phyloP scores from a whole-genome alignment of 352 stramenopile genomes.

The Phytophthora pinifolia region DNA sequence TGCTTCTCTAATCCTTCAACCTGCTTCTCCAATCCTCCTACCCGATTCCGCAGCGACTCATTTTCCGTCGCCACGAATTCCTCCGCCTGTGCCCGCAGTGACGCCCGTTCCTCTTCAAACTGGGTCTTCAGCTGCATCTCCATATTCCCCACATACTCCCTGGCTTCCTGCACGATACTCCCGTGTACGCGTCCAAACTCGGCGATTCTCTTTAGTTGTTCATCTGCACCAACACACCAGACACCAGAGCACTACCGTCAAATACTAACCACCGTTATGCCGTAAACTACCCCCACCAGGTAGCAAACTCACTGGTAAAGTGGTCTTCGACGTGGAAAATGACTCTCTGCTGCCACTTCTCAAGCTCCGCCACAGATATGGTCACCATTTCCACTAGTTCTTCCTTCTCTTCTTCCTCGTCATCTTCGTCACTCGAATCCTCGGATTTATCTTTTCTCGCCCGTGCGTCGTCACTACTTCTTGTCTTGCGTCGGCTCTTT shows the following conservation, averaged over 20 bases:
- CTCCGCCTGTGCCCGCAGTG: constrained; percentile 49
- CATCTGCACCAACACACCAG: constrained; percentile 34
- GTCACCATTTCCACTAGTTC: constrained; percentile 34
- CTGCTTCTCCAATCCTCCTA: constrained; percentile 28
- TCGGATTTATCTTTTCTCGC: constrained; percentile 4
- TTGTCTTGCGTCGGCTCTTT: constrained; percentile 24
- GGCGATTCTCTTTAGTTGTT: constrained; percentile 77
- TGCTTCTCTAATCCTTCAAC: constrained; percentile 31
- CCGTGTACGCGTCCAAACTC: constrained; percentile 76
- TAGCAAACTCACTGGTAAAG: constrained; percentile 58
- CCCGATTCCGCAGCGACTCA: constrained; percentile 26
- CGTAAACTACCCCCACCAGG: not conserved
- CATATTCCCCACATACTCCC: constrained; percentile 60
- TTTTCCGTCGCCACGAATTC: constrained; percentile 55
- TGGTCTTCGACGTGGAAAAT: constrained; percentile 65
- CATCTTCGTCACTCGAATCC: constrained; percentile 16
- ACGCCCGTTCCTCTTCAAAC: constrained; percentile 47
- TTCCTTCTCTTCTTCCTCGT: constrained; percentile 3
- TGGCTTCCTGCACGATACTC: constrained; percentile 63
- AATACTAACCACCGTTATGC: not conserved
- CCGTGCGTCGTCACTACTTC: constrained; percentile 17
- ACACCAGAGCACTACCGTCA: constrained; percentile 10
- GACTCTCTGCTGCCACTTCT: constrained; percentile 62
- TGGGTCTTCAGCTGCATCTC: constrained; percentile 53
- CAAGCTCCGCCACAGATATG: constrained; percentile 54